A percentile compares a stretch with the other conserved stretches of the same genome.
Evolutionary conservation across 768 basidiomycete species (phyloP).

Genomic region (Basidioascus undulatus): DNA sequence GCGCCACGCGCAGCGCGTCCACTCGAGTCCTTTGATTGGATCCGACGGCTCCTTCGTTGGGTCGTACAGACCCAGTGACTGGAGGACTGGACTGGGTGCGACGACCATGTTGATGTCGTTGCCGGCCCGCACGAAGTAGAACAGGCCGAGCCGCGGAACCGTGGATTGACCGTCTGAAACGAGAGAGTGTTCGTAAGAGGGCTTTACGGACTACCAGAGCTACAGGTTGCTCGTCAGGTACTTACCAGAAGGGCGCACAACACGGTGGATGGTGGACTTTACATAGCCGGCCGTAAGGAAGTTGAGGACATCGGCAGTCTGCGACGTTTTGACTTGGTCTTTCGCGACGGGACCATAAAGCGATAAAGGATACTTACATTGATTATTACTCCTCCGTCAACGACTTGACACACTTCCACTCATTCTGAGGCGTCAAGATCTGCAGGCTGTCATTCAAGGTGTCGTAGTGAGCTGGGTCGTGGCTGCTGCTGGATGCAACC

Average conservation of each 20-base stretch:
- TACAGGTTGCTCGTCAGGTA: too few relatives aligned
- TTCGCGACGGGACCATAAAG: background rate
- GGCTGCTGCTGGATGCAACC: background rate
- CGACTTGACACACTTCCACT: conserved; percentile 1
- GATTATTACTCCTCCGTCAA: background rate
- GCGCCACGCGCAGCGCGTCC: background rate
- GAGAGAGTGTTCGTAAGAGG: too few relatives aligned
- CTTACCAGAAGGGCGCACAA: conserved; percentile 1
- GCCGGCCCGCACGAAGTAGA: conserved; percentile 2
- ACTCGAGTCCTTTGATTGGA: background rate
- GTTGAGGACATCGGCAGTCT: conserved; percentile 13
- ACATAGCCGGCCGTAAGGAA: conserved; percentile 18
- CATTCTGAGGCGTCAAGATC: background rate
- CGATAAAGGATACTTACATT: background rate
- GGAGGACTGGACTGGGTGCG: conserved; percentile 3
- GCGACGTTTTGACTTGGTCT: too few relatives aligned
- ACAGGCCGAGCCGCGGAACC: background rate
- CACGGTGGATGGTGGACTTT: conserved; percentile 12
- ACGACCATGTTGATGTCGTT: background rate
- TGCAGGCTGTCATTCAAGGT: background rate
- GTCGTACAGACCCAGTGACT: conserved; percentile 1
- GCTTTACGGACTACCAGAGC: too few relatives aligned
- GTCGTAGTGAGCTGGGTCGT: too few relatives aligned
- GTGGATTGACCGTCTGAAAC: conserved; percentile 1
- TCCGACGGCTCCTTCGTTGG: background rate